Percentiles rank a stretch among this genome's conserved stretches.
Conservation (phyloP, 768 basidiomycete species). For the Tephrocybe sp. region DNA sequence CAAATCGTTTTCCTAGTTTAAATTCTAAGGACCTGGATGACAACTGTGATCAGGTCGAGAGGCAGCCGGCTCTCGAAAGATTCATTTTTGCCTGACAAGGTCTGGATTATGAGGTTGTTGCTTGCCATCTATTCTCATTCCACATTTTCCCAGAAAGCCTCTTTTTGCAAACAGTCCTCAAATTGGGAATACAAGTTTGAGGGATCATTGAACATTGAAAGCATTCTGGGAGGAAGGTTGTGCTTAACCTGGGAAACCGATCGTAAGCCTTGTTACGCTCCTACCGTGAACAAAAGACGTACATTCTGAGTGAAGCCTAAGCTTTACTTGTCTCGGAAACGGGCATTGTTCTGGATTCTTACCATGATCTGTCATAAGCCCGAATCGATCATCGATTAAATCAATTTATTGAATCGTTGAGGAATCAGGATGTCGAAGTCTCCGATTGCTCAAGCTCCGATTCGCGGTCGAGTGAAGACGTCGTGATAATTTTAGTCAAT, state of each 20-base stretch:
- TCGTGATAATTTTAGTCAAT: too few relatives aligned
- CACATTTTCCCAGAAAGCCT: slow-evolving; percentile 91
- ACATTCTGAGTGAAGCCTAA: slow-evolving; percentile 29
- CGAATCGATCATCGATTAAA: slow-evolving; percentile 59
- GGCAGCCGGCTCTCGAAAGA: slow-evolving; percentile 79
- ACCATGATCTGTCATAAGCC: slow-evolving; percentile 57
- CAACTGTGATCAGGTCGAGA: too few relatives aligned
- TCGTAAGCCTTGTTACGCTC: slow-evolving; percentile 69
- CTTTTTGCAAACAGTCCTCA: slow-evolving; percentile 81
- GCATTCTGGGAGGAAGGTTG: slow-evolving; percentile 43
- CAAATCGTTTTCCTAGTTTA: slow-evolving; percentile 40
- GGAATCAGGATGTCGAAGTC: slow-evolving; percentile 23
- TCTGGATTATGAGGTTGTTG: slow-evolving; percentile 29
- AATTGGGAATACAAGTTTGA: too few relatives aligned
- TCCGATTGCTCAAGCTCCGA: slow-evolving; percentile 22
- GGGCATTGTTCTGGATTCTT: slow-evolving; percentile 50
- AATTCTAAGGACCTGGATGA: slow-evolving; percentile 75
- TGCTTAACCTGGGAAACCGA: slow-evolving; percentile 85
- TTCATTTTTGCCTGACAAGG: slow-evolving; percentile 87
- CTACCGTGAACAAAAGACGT: slow-evolving; percentile 85
- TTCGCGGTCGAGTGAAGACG: slow-evolving; percentile 71
- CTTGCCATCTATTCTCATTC: neutral
- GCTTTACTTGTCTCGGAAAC: slow-evolving; percentile 2
- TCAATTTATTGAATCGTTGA: slow-evolving; percentile 32
- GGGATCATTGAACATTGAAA: too few relatives aligned